Conservation (phyloP, 768 basidiomycete species). For the Coprinopsis marcescibilis region DNA sequence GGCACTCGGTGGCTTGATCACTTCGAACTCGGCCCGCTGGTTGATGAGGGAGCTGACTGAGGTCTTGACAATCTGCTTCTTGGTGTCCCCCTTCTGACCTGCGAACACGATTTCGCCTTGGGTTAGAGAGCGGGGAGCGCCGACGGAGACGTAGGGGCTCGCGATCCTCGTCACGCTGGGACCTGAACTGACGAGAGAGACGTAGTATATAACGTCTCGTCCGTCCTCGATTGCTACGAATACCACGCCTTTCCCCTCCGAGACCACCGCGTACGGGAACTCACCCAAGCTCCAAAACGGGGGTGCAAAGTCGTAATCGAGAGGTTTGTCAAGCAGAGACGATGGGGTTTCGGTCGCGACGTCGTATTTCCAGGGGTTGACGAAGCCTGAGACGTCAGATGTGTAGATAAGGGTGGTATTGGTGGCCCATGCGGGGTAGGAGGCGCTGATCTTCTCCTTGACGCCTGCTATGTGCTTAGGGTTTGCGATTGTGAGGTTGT, state of each 20-base stretch:
- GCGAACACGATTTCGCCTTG: conserved; percentile 34
- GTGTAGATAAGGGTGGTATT: conserved; percentile 57
- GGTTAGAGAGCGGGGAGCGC: conserved; percentile 27
- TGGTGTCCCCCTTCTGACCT: conserved; percentile 35
- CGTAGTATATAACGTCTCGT: conserved; percentile 32
- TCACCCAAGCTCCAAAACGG: conserved; percentile 53
- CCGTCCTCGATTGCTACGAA: conserved; percentile 39
- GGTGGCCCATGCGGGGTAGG: conserved; percentile 55
- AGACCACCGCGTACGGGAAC: conserved; percentile 42
- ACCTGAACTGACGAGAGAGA: conserved; percentile 27
- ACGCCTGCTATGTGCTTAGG: conserved; percentile 46
- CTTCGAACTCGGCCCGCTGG: conserved; percentile 11
- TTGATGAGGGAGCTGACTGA: conserved; percentile 10
- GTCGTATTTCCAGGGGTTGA: conserved; percentile 60
- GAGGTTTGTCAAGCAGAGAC: conserved; percentile 36
- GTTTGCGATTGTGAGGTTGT: conserved; percentile 29
- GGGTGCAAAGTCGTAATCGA: conserved; percentile 49
- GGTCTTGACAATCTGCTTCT: conserved; percentile 31
- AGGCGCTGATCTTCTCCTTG: conserved; percentile 42
- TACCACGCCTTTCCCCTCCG: conserved; percentile 25
- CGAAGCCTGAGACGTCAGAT: conserved; percentile 58
- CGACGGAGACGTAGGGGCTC: conserved; percentile 38
- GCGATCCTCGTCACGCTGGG: conserved; percentile 22
- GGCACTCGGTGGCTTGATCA: neutral
- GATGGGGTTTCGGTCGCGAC: conserved; percentile 24